A percentile compares a stretch with the other conserved stretches of the same genome.
phyloP scores from a whole-genome alignment of 768 basidiomycete genomes.

The Trametes cinnabarina region DNA sequence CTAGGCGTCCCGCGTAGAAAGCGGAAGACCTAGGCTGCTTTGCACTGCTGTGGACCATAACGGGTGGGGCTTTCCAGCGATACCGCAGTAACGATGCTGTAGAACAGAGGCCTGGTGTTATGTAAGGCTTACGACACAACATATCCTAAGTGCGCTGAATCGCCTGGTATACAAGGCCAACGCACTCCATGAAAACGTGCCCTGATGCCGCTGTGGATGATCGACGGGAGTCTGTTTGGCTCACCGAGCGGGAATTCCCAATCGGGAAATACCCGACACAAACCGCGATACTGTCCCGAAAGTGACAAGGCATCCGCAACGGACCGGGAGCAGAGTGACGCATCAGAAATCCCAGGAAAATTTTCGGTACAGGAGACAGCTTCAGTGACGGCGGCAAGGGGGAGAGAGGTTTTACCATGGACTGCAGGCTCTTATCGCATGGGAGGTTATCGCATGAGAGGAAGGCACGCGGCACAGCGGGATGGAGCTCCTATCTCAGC shows the following conservation, averaged over 20 bases:
- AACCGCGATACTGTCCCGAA: background rate
- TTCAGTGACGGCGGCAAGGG: too few relatives aligned
- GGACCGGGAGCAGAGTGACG: background rate
- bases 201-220: background rate
- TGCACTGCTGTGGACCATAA: too few relatives aligned
- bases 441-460: background rate
- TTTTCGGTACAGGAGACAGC: too few relatives aligned
- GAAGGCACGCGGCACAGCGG: background rate
- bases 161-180: too few relatives aligned
- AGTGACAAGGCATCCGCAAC: background rate
- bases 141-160: too few relatives aligned
- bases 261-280: constrained; percentile 8
- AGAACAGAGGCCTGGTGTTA: too few relatives aligned
- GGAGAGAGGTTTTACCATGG: too few relatives aligned
- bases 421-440: background rate
- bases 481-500: background rate
- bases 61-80: too few relatives aligned
- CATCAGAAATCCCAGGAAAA: background rate
- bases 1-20: too few relatives aligned
- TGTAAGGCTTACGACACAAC: background rate
- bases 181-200: too few relatives aligned
- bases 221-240: background rate
- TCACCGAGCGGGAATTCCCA: background rate
- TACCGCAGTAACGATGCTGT: too few relatives aligned
- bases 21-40: too few relatives aligned